Percentiles rank a stretch among this genome's conserved stretches.
These are phyloP conservation scores for Nitzschia sp. DNA, from an alignment of 108 stramenopile species.

Conservation along the genomic window DNA sequence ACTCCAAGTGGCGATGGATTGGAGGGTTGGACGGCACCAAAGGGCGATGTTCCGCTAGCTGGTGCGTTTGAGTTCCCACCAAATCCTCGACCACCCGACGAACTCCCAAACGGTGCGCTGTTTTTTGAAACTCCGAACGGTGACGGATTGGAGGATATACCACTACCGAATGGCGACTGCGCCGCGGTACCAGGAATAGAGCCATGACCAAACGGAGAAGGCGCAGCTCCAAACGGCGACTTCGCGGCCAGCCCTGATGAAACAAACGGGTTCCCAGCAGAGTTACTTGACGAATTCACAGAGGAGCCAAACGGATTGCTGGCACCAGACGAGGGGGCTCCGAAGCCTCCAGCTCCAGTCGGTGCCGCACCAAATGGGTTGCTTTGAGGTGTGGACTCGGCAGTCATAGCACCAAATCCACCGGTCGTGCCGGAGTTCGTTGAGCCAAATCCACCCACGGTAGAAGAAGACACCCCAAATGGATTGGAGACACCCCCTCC, in stretches of 20 bases:
- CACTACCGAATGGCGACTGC: constrained; percentile 28
- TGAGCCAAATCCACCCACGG: constrained; percentile 2
- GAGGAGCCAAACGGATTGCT: constrained; percentile 7
- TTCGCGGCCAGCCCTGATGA: constrained; percentile 8
- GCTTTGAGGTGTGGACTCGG: neutral
- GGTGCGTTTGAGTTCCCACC: too few species aligned
- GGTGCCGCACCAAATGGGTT: constrained; percentile 43
- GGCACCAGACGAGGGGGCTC: neutral
- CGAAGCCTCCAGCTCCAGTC: constrained; percentile 12
- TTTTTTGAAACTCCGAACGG: constrained; percentile 11
- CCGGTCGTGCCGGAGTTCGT: neutral
- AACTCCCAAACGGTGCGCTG: constrained; percentile 12
- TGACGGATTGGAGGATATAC: constrained; percentile 12
- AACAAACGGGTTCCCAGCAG: neutral
- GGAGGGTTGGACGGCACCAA: constrained; percentile 17
- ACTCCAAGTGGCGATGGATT: constrained; percentile 35
- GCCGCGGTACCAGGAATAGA: neutral
- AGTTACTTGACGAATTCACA: neutral
- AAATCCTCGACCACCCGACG: neutral
- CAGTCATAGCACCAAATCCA: neutral
- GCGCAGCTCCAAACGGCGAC: constrained; percentile 14
- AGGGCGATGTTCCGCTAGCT: constrained; percentile 20
- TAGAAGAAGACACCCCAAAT: constrained; percentile 19
- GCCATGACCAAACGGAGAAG: constrained; percentile 28
- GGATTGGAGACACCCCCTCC: constrained; percentile 30